phyloP scores from a whole-genome alignment of 179 eudicot genomes.

The Beta corolliflora region DNA sequence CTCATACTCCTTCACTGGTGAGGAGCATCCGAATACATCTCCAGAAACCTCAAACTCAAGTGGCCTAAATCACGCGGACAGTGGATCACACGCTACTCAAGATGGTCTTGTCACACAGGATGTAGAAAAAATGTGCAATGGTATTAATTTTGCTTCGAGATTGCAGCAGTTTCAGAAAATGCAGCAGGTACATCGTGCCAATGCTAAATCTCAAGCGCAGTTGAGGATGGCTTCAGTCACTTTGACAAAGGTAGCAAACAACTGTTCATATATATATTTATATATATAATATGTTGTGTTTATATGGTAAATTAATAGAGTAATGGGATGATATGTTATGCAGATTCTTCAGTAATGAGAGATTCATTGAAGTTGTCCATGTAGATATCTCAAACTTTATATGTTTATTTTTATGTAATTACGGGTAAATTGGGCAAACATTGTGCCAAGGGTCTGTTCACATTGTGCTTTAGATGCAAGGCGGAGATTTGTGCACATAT shows the following conservation, averaged over 20 bases:
- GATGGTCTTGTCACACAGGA: constrained; percentile 62
- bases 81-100: constrained; percentile 35
- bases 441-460: too few species aligned
- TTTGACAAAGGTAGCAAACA: constrained; percentile 54
- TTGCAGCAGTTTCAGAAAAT: constrained; percentile 72
- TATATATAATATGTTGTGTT: neutral
- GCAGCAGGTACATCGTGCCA: constrained; percentile 70
- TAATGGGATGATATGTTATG: neutral
- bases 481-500: too few species aligned
- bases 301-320: neutral
- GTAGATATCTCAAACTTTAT: neutral
- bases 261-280: too few species aligned
- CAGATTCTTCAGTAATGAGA: neutral
- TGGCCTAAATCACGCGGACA: constrained; percentile 27
- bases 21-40: constrained; percentile 40
- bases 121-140: constrained; percentile 44
- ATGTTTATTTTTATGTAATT: neutral
- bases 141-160: constrained; percentile 73
- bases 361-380: neutral
- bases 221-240: constrained; percentile 42
- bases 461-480: too few species aligned
- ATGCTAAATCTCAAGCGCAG: constrained; percentile 46
- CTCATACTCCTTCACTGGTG: constrained; percentile 65
- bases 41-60: constrained; percentile 40
- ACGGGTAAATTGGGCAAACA: too few species aligned